Evolutionary conservation across 306 rosid genomes (phyloP).

Genomic region (Sesbania bispinosa): DNA sequence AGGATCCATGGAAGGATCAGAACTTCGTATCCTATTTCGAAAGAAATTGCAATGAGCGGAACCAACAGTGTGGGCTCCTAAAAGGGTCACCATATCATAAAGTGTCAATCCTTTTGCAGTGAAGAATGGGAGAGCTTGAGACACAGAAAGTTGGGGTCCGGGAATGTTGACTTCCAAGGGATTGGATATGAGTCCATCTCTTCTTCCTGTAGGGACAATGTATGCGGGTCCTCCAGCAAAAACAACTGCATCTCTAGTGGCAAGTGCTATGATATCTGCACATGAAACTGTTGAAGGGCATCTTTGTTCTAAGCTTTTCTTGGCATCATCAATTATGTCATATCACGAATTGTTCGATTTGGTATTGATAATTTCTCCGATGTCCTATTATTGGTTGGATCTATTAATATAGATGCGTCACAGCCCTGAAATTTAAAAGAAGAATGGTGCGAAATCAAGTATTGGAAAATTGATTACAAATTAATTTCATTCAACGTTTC

Average conservation of each 20-base stretch:
- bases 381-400: background rate
- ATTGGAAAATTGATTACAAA: no score
- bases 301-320: conserved; percentile 30
- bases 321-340: conserved; percentile 46
- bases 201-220: conserved; percentile 37
- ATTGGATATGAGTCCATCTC: conserved; percentile 44
- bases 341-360: conserved; percentile 36
- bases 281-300: conserved; percentile 58
- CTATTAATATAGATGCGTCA: conserved; percentile 57
- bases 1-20: conserved; percentile 51
- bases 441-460: no score
- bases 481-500: no score
- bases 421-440: conserved; percentile 59
- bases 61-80: conserved; percentile 67
- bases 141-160: conserved; percentile 12
- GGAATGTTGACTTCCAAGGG: conserved; percentile 31
- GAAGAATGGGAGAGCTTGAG: conserved; percentile 29
- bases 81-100: conserved; percentile 53
- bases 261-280: conserved; percentile 56
- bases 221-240: conserved; percentile 44
- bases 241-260: conserved; percentile 47
- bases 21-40: conserved; percentile 21
- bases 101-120: conserved; percentile 27
- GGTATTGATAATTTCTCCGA: conserved; percentile 44
- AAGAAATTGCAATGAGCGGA: conserved; percentile 44